Conservation (phyloP, 2,329 filamentous ascomycete species). For the Aquanectria penicillioides region DNA sequence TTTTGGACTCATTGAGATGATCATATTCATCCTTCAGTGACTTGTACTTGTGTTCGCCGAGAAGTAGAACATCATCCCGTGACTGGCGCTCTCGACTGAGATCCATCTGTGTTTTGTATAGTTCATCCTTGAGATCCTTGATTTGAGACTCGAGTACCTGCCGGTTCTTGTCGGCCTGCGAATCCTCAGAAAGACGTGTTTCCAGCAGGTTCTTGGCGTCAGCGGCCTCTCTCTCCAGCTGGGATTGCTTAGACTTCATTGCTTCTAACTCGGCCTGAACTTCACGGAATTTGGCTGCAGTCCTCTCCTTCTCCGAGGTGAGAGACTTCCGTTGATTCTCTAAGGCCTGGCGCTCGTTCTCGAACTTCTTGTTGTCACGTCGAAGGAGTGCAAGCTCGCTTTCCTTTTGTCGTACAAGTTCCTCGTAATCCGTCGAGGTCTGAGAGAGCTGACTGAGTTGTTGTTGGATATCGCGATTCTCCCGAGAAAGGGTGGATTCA, state of each 20-base stretch:
- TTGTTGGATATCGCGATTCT: slow-evolving; percentile 84
- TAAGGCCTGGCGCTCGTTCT: slow-evolving; percentile 80
- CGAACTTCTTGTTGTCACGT: slow-evolving; percentile 83
- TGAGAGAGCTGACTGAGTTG: slow-evolving; percentile 88
- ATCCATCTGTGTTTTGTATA: slow-evolving; percentile 87
- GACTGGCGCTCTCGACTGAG: slow-evolving; percentile 93
- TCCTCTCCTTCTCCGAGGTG: slow-evolving; percentile 79
- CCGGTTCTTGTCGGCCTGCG: slow-evolving; percentile 82
- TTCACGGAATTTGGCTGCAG: slow-evolving; percentile 80
- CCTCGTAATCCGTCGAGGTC: slow-evolving; percentile 94
- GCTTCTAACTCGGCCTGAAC: slow-evolving; percentile 89
- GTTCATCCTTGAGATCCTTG: slow-evolving; percentile 83
- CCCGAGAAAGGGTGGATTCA: slow-evolving; percentile 79
- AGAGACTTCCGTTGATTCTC: slow-evolving; percentile 82
- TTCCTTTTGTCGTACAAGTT: slow-evolving; percentile 91
- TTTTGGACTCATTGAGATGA: slow-evolving; percentile 90
- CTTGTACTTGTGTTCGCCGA: slow-evolving; percentile 88
- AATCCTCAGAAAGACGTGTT: slow-evolving; percentile 89
- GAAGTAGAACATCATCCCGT: slow-evolving; percentile 89
- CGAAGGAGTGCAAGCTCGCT: slow-evolving; percentile 89
- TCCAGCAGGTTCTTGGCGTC: slow-evolving; percentile 90
- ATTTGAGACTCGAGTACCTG: slow-evolving; percentile 89
- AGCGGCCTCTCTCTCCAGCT: slow-evolving; percentile 86
- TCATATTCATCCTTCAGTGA: slow-evolving; percentile 87
- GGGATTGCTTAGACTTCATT: slow-evolving; percentile 83